Evolutionary conservation across 1,284 basidiomycete genomes (phyloP).

Genomic region (Sporisorium iseilematis-ciliati): DNA sequence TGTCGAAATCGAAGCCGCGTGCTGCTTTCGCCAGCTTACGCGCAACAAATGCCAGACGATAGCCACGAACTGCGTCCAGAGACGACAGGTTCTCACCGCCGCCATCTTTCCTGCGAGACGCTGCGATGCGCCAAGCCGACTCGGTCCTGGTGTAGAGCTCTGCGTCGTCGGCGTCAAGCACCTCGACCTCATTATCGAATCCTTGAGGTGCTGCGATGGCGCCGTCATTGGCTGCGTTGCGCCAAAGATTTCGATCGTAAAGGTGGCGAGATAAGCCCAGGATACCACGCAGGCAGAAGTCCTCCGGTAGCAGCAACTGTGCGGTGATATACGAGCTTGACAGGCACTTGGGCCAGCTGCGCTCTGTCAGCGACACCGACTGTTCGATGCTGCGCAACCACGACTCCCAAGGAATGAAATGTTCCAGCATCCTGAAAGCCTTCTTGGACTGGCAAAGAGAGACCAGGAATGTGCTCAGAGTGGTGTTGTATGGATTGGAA

Average conservation of each 20-base stretch:
- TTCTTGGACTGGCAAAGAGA: slow-evolving; percentile 71
- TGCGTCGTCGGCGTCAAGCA: slow-evolving; percentile 47
- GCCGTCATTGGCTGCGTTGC: slow-evolving; percentile 19
- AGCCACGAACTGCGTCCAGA: slow-evolving; percentile 74
- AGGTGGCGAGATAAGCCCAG: slow-evolving; percentile 67
- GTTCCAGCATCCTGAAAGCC: slow-evolving; percentile 63
- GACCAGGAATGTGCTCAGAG: slow-evolving; percentile 87
- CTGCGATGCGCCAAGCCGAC: slow-evolving; percentile 71
- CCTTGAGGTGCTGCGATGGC: slow-evolving; percentile 16
- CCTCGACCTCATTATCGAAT: slow-evolving; percentile 71
- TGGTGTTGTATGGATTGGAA: slow-evolving; percentile 83
- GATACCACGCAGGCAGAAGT: slow-evolving; percentile 94
- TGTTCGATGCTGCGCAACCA: slow-evolving; percentile 72
- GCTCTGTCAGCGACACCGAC: slow-evolving; percentile 25
- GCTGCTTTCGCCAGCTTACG: slow-evolving; percentile 79
- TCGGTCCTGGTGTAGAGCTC: slow-evolving; percentile 42
- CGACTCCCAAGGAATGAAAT: slow-evolving; percentile 83
- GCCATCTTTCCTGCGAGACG: slow-evolving; percentile 84
- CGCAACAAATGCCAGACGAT: slow-evolving; percentile 79
- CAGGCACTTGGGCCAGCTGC: slow-evolving; percentile 38
- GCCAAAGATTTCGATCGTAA: slow-evolving; percentile 41
- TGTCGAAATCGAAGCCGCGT: slow-evolving; percentile 80
- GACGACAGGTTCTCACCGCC: slow-evolving; percentile 72
- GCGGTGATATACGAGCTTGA: slow-evolving; percentile 70
- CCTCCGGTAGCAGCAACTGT: slow-evolving; percentile 84